Conservation (phyloP, 352 stramenopile genomes). For the Pythium inflatum region DNA sequence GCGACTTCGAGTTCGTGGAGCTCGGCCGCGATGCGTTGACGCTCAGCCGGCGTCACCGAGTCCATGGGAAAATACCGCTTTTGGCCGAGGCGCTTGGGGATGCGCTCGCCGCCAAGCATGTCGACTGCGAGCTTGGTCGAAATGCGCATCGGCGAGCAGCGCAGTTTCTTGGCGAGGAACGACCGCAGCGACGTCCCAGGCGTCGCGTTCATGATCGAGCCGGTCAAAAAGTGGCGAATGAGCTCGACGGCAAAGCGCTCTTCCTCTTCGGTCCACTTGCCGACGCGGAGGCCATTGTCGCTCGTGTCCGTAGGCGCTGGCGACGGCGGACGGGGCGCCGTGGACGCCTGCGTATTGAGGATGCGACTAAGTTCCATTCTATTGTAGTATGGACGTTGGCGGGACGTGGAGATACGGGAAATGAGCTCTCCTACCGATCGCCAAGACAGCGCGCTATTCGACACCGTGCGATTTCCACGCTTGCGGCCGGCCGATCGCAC, state of each 20-base stretch:
- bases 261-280: constrained; percentile 46
- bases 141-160: constrained; percentile 42
- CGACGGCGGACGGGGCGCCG: no score
- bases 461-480: no score
- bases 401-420: no score
- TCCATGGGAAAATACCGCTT: constrained; percentile 37
- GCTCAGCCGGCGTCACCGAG: neutral
- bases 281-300: constrained; percentile 29
- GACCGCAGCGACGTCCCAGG: constrained; percentile 35
- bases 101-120: constrained; percentile 29
- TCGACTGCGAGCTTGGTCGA: constrained; percentile 42
- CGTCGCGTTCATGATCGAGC: constrained; percentile 19
- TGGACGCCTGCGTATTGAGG: no score
- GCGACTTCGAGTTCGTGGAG: constrained; percentile 24
- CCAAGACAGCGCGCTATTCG: no score
- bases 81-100: constrained; percentile 39
- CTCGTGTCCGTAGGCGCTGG: neutral
- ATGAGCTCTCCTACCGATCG: no score
- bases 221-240: constrained; percentile 35
- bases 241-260: constrained; percentile 37
- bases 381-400: no score
- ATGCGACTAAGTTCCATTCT: no score
- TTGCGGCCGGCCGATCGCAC: no score
- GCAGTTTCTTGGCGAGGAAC: constrained; percentile 39
- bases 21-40: constrained; percentile 15